Evolutionary conservation across 1,139 yeast genomes (phyloP).

Genomic region (Pichia norvegensis): DNA sequence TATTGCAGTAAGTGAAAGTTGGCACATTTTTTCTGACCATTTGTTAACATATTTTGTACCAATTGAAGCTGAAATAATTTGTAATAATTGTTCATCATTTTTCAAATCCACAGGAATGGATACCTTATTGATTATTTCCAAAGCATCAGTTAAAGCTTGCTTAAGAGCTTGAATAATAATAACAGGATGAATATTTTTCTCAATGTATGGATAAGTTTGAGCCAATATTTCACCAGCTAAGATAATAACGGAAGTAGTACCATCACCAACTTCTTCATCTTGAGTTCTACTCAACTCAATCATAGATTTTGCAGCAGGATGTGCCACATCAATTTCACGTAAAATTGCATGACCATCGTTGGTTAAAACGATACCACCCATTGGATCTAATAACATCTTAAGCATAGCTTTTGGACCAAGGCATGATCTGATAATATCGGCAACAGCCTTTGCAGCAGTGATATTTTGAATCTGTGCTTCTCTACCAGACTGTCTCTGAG

Average conservation of each 20-base stretch:
- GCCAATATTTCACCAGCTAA: constrained; percentile 96
- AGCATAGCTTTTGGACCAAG: constrained; percentile 99
- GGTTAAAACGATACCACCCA: constrained; percentile 97
- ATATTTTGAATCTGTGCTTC: constrained; percentile 95
- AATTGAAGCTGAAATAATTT: constrained; percentile 81
- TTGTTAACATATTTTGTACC: constrained; percentile 92
- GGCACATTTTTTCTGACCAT: constrained; percentile 92
- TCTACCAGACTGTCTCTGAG: constrained; percentile 93
- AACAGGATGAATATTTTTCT: constrained; percentile 94
- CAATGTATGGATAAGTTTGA: constrained; percentile 88
- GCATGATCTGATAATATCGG: constrained; percentile 95
- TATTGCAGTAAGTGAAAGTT: constrained; percentile 80
- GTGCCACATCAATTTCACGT: constrained; percentile 85
- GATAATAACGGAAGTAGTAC: constrained; percentile 92
- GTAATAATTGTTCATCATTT: constrained; percentile 81
- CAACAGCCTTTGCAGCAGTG: constrained; percentile 98
- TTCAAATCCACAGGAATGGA: constrained; percentile 78
- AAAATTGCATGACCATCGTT: constrained; percentile 96
- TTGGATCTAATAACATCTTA: constrained; percentile 95
- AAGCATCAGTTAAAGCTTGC: constrained; percentile 84
- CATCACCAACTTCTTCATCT: constrained; percentile 99
- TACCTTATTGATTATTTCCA: constrained; percentile 77
- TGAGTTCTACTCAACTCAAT: constrained; percentile 94
- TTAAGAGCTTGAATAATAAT: constrained; percentile 91
- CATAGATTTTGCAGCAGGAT: constrained; percentile 99